A percentile compares a stretch with the other conserved stretches of the same genome.
Evolutionary conservation across 1,139 yeast species (phyloP).

Genomic region (Yamadazyma atlantica): DNA sequence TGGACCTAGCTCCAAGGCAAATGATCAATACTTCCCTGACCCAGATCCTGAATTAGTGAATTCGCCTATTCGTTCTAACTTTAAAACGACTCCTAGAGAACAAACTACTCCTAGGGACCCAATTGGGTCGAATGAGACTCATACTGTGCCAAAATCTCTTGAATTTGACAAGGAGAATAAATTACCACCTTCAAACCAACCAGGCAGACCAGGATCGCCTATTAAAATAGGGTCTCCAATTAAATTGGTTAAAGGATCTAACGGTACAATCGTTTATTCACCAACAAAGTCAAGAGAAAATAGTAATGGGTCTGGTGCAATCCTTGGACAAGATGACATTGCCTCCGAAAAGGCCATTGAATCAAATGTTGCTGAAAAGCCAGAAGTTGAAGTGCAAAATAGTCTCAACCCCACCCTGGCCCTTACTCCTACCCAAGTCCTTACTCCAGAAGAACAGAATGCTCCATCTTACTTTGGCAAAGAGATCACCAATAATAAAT

Average conservation of each 20-base stretch:
- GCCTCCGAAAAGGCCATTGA: neutral
- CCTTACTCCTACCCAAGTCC: neutral
- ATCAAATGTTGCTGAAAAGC: neutral
- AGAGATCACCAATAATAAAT: conserved; percentile 25
- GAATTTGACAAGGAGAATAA: conserved; percentile 7
- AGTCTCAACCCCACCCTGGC: neutral
- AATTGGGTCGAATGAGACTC: conserved; percentile 1
- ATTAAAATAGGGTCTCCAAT: conserved; percentile 40
- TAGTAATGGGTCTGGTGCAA: neutral
- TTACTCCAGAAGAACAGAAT: neutral
- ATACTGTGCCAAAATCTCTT: neutral
- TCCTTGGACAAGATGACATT: neutral
- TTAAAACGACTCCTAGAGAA: conserved; percentile 29
- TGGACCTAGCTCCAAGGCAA: conserved; percentile 17
- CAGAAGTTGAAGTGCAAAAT: neutral
- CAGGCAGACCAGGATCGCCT: conserved; percentile 20
- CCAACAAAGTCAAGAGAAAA: conserved; percentile 1
- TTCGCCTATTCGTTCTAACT: conserved; percentile 19
- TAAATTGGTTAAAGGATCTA: conserved; percentile 34
- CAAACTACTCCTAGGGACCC: conserved; percentile 24
- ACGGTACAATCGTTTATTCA: conserved; percentile 8
- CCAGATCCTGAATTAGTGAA: conserved; percentile 35
- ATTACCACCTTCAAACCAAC: conserved; percentile 5
- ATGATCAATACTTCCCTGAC: conserved; percentile 27
- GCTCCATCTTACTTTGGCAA: conserved; percentile 11